phyloP scores from a whole-genome alignment of 306 rosid genomes.

The Astragalus membranaceus region DNA sequence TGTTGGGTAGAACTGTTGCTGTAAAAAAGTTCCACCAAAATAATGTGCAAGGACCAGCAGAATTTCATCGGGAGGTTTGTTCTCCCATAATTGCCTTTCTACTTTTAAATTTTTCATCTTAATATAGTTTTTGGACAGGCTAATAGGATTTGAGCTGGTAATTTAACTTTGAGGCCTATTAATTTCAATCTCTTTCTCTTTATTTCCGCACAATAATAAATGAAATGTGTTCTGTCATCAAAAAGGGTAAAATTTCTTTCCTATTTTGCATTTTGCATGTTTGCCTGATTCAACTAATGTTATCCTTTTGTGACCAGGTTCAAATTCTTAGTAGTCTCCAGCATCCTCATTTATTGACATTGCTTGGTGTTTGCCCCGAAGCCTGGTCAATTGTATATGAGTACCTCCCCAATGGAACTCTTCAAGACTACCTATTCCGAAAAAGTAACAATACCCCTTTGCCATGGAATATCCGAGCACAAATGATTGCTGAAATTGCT shows the following conservation, averaged over 20 bases:
- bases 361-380: slow-evolving; percentile 85
- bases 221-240: not conserved
- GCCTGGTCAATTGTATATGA: slow-evolving; percentile 82
- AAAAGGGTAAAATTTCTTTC: not conserved
- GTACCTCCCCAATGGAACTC: slow-evolving; percentile 74
- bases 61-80: slow-evolving; percentile 74
- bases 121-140: not conserved
- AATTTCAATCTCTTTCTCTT: not conserved
- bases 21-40: slow-evolving; percentile 60
- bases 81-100: slow-evolving; percentile 7
- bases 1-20: slow-evolving; percentile 76
- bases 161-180: not conserved
- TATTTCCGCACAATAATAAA: not conserved
- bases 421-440: slow-evolving; percentile 59
- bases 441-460: slow-evolving; percentile 45
- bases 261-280: not conserved
- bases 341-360: slow-evolving; percentile 77
- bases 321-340: slow-evolving; percentile 71
- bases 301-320: slow-evolving; percentile 50
- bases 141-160: not conserved
- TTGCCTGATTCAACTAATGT: slow-evolving; percentile 9
- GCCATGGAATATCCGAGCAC: slow-evolving; percentile 64
- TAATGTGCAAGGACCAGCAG: slow-evolving; percentile 57
- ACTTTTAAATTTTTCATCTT: not conserved
- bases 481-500: slow-evolving; percentile 68